Base-by-base conservation (phyloP, 2,329 filamentous ascomycete species). In the Alternaria sp. region DNA sequence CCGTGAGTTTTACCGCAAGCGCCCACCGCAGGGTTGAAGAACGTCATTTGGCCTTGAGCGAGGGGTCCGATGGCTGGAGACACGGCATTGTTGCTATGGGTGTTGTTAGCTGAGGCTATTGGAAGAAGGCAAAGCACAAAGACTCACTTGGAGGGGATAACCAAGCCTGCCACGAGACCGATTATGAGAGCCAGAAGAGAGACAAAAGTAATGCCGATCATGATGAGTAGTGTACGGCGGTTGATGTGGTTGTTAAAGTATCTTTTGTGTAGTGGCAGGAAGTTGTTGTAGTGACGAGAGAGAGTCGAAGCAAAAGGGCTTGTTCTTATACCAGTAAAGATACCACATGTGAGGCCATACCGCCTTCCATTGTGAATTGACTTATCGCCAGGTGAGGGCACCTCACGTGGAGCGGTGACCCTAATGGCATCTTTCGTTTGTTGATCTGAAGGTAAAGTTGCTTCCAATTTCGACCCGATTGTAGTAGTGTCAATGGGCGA, bases 21-120 rank as follows among this genome's bases (percentile, higher is more conserved):
- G 12, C 92, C 91, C 5, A 92, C 83, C 0, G 79, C 86, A 0
- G 90, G 87, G 17, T 82, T 81, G 77, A 91, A 94, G 81, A 89
- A 94, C 1, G 90, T 93, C 54, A 92, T 77, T 53, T 92, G 89
- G 56, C 90, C 90, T 5, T 81, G 84, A 0, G 84, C 83, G 1
- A 84, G 81, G 11, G 82, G 81, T 59, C 85, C 83, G 23, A 80
- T 81, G 3, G 86, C 86, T 8, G 88, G 80, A 4, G 86, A 85
- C 7, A 88, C 79, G 65, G 85, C 84, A 45, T 76, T 69, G 56
- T 65, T 61, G 49, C 77, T 79, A 45, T 3, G 6, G n/a, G 13
- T 3, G 11, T 47, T 17, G 56, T 75, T 44, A 75, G 65, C n/a
- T 36, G 13, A 19, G 19, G 47, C 15, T 17, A 12, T 47, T 10